Evolutionary conservation across 805 yeast species (phyloP).

Genomic region (Candida pini): DNA sequence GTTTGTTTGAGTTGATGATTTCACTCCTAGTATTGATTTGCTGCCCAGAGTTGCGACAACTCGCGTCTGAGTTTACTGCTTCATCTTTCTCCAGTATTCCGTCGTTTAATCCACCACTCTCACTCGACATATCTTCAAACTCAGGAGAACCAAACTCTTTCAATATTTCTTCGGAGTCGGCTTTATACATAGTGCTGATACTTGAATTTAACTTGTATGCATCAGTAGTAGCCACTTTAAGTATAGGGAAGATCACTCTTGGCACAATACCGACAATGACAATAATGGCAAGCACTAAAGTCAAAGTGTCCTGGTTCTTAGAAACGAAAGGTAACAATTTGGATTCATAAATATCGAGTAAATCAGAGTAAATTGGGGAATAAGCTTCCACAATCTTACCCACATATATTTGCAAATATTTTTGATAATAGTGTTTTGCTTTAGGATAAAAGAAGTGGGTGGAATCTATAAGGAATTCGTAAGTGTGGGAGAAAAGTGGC

Average conservation of each 20-base stretch:
- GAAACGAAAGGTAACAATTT: conserved; percentile 9
- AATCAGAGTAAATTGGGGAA: conserved; percentile 14
- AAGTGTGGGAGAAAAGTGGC: background rate
- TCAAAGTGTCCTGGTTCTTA: conserved; percentile 13
- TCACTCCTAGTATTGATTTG: conserved; percentile 14
- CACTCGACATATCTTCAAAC: conserved; percentile 16
- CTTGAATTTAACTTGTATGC: conserved; percentile 19
- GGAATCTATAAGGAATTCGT: conserved; percentile 2
- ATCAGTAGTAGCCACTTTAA: conserved; percentile 19
- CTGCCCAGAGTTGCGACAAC: conserved; percentile 9
- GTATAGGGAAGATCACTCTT: conserved; percentile 6
- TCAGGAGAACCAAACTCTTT: conserved; percentile 12
- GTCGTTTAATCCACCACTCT: conserved; percentile 22
- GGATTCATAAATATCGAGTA: conserved; percentile 7
- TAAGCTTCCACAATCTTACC: conserved; percentile 8
- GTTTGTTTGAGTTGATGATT: conserved; percentile 8
- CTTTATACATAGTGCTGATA: conserved; percentile 22
- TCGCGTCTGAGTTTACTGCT: conserved; percentile 1
- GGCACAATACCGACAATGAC: conserved; percentile 11
- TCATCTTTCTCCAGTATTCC: conserved; percentile 17
- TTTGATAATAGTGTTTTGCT: conserved; percentile 7
- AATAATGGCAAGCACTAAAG: conserved; percentile 8
- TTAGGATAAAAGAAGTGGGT: conserved; percentile 2
- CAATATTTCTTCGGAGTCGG: conserved; percentile 8
- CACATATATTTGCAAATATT: conserved; percentile 8